phyloP scores from a whole-genome alignment of 169 alveolate genomes.

The Eimeria praecox region DNA sequence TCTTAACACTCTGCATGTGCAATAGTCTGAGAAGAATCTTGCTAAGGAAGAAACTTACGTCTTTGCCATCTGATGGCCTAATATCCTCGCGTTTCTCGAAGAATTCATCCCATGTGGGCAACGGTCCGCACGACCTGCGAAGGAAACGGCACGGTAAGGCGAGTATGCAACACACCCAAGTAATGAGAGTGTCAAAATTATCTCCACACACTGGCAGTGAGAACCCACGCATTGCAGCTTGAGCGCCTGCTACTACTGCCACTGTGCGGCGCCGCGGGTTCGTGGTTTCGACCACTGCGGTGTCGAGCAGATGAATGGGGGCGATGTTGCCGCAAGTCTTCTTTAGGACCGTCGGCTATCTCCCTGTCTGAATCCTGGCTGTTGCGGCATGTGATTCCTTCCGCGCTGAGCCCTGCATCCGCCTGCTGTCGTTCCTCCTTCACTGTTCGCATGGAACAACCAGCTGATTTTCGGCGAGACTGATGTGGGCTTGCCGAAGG shows the following conservation, averaged over 20 bases:
- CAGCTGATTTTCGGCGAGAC: conserved; percentile 73
- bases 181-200: background rate
- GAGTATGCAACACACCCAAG: background rate
- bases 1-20: background rate
- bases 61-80: conserved; percentile 32
- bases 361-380: conserved; percentile 39
- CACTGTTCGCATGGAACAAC: conserved; percentile 70
- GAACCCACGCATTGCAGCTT: conserved; percentile 70
- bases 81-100: conserved; percentile 57
- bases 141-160: background rate
- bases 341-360: background rate
- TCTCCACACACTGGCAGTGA: background rate
- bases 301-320: conserved; percentile 28
- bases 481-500: conserved; percentile 61
- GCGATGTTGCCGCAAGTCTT: conserved; percentile 3
- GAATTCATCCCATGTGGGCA: conserved; percentile 76
- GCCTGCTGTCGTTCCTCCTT: conserved; percentile 71
- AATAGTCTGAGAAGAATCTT: background rate
- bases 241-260: conserved; percentile 77
- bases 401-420: conserved; percentile 6
- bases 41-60: conserved; percentile 39
- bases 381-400: background rate
- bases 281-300: conserved; percentile 57
- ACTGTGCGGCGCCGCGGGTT: conserved; percentile 45
- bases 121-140: conserved; percentile 67